A percentile compares a stretch with the other conserved stretches of the same genome.
Evolutionary conservation across 2,329 filamentous ascomycete species (phyloP).

Genomic region (Scedosporium boydii): DNA sequence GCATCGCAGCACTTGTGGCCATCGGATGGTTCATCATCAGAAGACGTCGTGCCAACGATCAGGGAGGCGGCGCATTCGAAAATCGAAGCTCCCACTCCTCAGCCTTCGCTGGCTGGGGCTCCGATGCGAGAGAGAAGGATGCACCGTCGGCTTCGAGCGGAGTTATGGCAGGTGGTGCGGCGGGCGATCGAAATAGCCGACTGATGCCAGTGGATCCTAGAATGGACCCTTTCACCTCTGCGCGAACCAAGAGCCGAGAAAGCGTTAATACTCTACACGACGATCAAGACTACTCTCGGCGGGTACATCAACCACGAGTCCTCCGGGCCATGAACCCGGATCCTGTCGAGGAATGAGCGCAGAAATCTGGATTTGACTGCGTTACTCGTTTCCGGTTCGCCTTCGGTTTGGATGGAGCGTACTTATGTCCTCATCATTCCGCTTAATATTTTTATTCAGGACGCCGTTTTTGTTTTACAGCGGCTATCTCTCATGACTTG

Average conservation of each 20-base stretch:
- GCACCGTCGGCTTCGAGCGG: neutral
- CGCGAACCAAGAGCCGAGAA: constrained; percentile 49
- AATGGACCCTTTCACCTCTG: constrained; percentile 53
- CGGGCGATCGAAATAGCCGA: constrained; percentile 40
- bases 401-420: neutral
- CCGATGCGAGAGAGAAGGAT: neutral
- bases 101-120: constrained; percentile 32
- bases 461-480: neutral
- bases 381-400: neutral
- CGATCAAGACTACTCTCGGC: constrained; percentile 56
- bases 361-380: neutral
- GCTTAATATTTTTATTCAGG: neutral
- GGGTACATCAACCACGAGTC: constrained; percentile 46
- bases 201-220: constrained; percentile 53
- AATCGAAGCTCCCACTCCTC: constrained; percentile 31
- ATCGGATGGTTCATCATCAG: constrained; percentile 33
- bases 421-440: neutral
- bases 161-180: constrained; percentile 17
- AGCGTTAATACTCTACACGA: constrained; percentile 55
- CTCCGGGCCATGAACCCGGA: constrained; percentile 57
- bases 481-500: neutral
- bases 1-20: constrained; percentile 28
- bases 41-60: constrained; percentile 31
- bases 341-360: constrained; percentile 24
- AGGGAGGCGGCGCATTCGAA: constrained; percentile 12